Evolutionary conservation across 2,329 filamentous ascomycete genomes (phyloP).

Genomic region (Aspergillus vadensis): DNA sequence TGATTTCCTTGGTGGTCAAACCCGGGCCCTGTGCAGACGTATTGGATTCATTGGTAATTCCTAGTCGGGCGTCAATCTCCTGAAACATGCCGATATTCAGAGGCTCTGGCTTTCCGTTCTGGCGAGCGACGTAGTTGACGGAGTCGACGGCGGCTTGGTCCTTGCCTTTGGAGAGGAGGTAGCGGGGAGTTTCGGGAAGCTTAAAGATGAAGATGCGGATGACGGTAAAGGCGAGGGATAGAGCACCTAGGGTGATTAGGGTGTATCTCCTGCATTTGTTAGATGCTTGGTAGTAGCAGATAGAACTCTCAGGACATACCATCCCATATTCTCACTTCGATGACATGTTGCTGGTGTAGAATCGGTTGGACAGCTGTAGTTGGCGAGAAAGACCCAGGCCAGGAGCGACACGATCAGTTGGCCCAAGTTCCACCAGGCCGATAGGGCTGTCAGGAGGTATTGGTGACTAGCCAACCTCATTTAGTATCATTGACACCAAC

Average conservation of each 20-base stretch:
- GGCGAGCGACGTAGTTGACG: slow-evolving; percentile 43
- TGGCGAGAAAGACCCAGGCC: slow-evolving; percentile 34
- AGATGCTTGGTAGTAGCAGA: neutral
- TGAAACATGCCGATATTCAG: slow-evolving; percentile 35
- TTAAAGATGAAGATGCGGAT: slow-evolving; percentile 33
- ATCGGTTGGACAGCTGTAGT: slow-evolving; percentile 30
- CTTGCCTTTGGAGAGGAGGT: slow-evolving; percentile 31
- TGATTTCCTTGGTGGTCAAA: slow-evolving; percentile 27
- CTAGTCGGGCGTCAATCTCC: slow-evolving; percentile 30
- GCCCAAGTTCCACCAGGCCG: slow-evolving; percentile 53
- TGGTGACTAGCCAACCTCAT: slow-evolving; percentile 22
- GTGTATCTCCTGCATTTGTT: slow-evolving; percentile 25
- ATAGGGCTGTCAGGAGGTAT: slow-evolving; percentile 40
- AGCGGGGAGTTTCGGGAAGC: slow-evolving; percentile 34
- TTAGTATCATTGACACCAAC: neutral
- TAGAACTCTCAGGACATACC: slow-evolving; percentile 17
- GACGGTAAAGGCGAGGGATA: slow-evolving; percentile 29
- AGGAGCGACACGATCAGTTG: slow-evolving; percentile 41
- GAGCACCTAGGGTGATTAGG: slow-evolving; percentile 29
- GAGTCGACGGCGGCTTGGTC: slow-evolving; percentile 53
- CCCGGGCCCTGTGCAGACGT: neutral
- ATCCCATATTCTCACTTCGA: slow-evolving; percentile 31
- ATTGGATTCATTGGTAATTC: slow-evolving; percentile 1
- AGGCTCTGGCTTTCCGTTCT: slow-evolving; percentile 30
- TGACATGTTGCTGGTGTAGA: slow-evolving; percentile 26